Evolutionary conservation across 352 stramenopile genomes (phyloP), one percentile per base, ranked within the genome.

Genomic region (Elongisporangium prolatum): DNA sequence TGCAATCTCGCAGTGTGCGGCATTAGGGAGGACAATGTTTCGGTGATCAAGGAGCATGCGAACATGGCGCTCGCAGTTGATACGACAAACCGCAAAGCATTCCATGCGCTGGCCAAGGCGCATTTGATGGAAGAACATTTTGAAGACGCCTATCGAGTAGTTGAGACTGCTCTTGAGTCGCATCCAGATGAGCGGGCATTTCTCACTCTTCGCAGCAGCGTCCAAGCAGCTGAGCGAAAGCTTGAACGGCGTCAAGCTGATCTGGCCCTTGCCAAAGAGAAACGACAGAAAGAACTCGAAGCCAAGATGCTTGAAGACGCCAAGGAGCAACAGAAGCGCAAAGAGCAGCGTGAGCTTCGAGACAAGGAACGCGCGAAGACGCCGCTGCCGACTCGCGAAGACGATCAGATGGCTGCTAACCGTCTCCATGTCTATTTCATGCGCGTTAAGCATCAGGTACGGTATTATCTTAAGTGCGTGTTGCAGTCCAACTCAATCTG

Each of bases 1-100:
- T 80, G 67, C 61, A 95, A 95, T 60, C 60, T 91, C 6, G 83
- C 85, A 1, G 72, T 95, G 25, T 95, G 85, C 50, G 83, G 68
- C 11, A 71, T 95, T 51, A 95, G 92, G 57, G 54, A 88, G 58
- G 67, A 73, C 34, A 69, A 87, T 34, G 50, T 69, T 9, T 72
- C 79, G 10, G 14, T 72, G n/a, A 77, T 91, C 24, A 74, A 71
- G 1, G 65, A 86, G 60, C 91, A 87, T 52, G 71, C 83, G 4
- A 51, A 56, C 18, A 84, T 86, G n/a, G 77, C 83, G 6, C 64
- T 93, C 18, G 66, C 57, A 0, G 74, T 87, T 1, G 65, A 89
- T 10, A 48, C 72, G 14, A 16, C 50, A 7, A 79, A 71, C 9
- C 69, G 51, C 13, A 95, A 95, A 58, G 83, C 85, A 1, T 57